Conservation (phyloP, 306 rosid genomes). For the Carpinus viminea region DNA sequence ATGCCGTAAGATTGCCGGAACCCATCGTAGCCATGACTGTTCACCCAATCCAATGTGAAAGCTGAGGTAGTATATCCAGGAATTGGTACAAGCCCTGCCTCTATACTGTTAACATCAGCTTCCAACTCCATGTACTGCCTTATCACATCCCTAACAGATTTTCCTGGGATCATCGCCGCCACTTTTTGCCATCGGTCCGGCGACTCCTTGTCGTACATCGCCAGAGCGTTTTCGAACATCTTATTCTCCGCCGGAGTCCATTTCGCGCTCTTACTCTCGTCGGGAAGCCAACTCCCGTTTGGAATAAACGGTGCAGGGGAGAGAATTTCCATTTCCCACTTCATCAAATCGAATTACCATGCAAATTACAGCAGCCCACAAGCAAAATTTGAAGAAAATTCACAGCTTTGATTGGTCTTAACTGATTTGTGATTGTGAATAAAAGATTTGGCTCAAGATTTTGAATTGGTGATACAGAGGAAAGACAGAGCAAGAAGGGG, state of each 20-base stretch:
- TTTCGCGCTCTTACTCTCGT: conserved; percentile 41
- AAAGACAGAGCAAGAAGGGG: conserved; percentile 18
- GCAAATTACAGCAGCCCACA: conserved; percentile 28
- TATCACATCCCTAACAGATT: conserved; percentile 61
- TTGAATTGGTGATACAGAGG: conserved; percentile 34
- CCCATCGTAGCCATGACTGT: conserved; percentile 52
- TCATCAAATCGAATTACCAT: conserved; percentile 40
- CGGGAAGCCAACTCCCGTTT: conserved; percentile 49
- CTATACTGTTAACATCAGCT: conserved; percentile 72
- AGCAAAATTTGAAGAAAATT: conserved; percentile 1
- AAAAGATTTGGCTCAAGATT: conserved; percentile 13
- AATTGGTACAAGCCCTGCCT: conserved; percentile 74
- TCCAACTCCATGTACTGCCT: conserved; percentile 73
- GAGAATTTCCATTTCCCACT: conserved; percentile 72
- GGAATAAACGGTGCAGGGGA: conserved; percentile 56
- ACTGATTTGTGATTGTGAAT: background rate
- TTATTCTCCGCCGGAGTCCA: conserved; percentile 94
- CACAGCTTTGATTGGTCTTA: background rate
- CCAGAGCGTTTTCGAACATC: conserved; percentile 84
- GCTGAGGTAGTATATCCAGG: conserved; percentile 65
- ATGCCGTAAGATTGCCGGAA: conserved; percentile 49
- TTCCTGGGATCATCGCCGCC: conserved; percentile 82
- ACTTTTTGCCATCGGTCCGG: conserved; percentile 87
- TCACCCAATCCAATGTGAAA: conserved; percentile 80
- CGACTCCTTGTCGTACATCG: conserved; percentile 66